Percentiles rank a stretch among this genome's conserved stretches.
Evolutionary conservation across 257 asterid species (phyloP).

Genomic region (Solanum paucissectum): DNA sequence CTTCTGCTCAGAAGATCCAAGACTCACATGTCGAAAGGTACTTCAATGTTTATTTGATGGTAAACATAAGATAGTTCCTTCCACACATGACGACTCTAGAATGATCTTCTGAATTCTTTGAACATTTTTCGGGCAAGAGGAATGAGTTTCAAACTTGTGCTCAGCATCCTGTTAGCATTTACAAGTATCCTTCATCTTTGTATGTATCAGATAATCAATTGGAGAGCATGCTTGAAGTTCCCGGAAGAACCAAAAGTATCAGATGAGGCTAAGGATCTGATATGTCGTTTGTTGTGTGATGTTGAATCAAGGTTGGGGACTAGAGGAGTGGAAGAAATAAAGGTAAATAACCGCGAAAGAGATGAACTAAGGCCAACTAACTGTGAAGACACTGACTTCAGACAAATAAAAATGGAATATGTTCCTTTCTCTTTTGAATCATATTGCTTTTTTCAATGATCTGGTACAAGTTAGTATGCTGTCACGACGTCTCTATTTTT

Average conservation of each 20-base stretch:
- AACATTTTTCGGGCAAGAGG: background rate
- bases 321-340: constrained; percentile 83
- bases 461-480: background rate
- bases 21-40: constrained; percentile 99
- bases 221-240: constrained; percentile 86
- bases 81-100: background rate
- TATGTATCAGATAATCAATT: constrained; percentile 61
- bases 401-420: background rate
- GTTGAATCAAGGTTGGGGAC: constrained; percentile 94
- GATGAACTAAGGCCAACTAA: background rate
- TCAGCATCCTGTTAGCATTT: background rate
- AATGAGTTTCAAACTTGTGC: background rate
- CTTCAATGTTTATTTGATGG: background rate
- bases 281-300: constrained; percentile 74
- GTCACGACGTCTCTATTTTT: background rate
- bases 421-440: background rate
- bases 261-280: constrained; percentile 79
- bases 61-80: background rate
- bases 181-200: background rate
- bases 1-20: constrained; percentile 94
- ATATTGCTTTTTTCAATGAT: background rate
- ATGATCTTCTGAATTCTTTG: background rate
- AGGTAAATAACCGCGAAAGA: constrained; percentile 30
- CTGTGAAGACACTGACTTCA: background rate
- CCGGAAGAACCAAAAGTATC: constrained; percentile 91